Evolutionary conservation across 768 basidiomycete genomes (phyloP), one percentile per base, ranked within the genome.

Genomic region (Auricularia cornea): DNA sequence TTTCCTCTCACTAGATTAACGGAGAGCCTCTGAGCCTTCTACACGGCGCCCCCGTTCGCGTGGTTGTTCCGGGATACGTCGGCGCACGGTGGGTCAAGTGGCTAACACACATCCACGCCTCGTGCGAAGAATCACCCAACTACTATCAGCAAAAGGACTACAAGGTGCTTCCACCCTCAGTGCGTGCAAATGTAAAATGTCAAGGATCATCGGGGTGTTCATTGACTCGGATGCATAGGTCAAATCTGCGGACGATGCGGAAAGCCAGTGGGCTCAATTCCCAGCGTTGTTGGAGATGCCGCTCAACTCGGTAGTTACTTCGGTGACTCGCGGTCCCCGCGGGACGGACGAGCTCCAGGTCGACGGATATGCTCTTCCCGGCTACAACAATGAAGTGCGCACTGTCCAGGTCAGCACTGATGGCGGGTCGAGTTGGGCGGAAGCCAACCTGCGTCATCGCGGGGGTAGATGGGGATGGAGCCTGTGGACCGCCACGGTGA

Each of bases 11-110:
- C 14, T 63, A 86, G 86, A 89, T 89, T 87, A 89, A 89, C 62
- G 81, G 77, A 32, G 80, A 83, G 63, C 75, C 80, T 0, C 73
- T 89, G 20, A 78, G 80, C 16, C 74, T 86, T 1, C 83, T 84
- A 62, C 86, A 85, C 57, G 88, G 88, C 1, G 86, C 80, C 4
- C 87, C 87, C 3, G 67, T 90, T 29, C 83, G 88, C n/a, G 72
- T 86, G 8, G 81, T 89, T 44, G 84, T 84, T 1, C 88, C 88
- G 0, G 88, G 88, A 3, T 82, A 80, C 67, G 76, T 83, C 18
- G 88, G 88, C 5, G 88, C 85, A 32, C 82, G 88, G 12, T 88
- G 87, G 85, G 86, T 88, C 8, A 89, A 90, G 76, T 90, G 88
- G 88, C 76, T 88, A 0, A 84, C 87, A 67, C 82, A 76, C 0